Conservation (phyloP, 495 filamentous ascomycete genomes). For the Evernia prunastri region DNA sequence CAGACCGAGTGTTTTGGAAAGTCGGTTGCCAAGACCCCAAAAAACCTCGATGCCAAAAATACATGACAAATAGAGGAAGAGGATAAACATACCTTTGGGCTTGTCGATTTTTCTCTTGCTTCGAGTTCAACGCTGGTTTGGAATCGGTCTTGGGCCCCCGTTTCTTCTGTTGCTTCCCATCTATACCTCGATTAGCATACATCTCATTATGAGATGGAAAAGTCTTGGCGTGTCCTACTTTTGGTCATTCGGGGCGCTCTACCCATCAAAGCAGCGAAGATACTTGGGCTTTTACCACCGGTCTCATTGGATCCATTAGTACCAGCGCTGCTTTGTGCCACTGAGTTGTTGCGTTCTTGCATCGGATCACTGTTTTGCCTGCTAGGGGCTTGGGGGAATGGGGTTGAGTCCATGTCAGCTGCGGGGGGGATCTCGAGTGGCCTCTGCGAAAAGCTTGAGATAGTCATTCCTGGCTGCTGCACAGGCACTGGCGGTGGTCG, state of each 20-base stretch:
- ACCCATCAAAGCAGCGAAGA: neutral
- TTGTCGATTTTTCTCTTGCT: slow-evolving; percentile 92
- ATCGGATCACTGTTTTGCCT: neutral
- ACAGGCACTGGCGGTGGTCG: neutral
- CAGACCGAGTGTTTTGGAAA: neutral
- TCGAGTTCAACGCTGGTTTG: slow-evolving; percentile 86
- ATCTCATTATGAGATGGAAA: neutral
- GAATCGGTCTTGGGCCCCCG: slow-evolving; percentile 94
- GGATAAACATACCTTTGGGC: slow-evolving; percentile 69
- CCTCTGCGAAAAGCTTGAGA: slow-evolving; percentile 3
- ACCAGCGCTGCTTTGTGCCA: neutral
- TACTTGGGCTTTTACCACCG: neutral
- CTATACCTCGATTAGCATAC: slow-evolving; percentile 3
- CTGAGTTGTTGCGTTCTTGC: neutral
- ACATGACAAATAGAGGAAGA: neutral
- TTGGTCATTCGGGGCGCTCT: neutral
- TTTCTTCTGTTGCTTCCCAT: slow-evolving; percentile 52
- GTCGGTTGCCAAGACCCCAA: neutral
- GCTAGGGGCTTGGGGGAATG: neutral
- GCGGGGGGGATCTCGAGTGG: neutral
- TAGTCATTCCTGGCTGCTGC: slow-evolving; percentile 1
- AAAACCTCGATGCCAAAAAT: neutral
- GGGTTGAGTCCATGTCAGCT: neutral
- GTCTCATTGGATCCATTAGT: neutral
- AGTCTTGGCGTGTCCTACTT: neutral